Evolutionary conservation across 805 yeast species (phyloP), one percentile per base, ranked within the genome.

Genomic region (Zygotorulaspora florentina): DNA sequence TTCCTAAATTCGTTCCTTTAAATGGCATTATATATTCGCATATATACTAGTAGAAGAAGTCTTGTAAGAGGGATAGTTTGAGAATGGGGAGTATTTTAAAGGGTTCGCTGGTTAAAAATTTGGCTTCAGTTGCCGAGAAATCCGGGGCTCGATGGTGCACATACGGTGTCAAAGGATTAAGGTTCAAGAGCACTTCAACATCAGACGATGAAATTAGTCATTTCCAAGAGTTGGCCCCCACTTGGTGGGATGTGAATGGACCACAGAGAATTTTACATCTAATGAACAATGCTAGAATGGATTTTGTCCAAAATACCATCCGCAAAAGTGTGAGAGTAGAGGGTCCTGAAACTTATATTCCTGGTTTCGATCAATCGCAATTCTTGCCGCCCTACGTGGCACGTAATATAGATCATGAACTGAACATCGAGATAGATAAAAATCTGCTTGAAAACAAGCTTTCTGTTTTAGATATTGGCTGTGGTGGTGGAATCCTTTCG

Each of bases 181-280:
- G 51, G 26, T 31, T 25, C 26, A 48, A 45, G 45, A 43, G 47
- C 39, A 49, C 53, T 4, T 37, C 46, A 29, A 48, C 62, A 8
- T 56, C 66, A 2, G 69, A 68, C 7, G 79, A 81, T 5, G 98
- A 91, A 61, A 72, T 83, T 64, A 67, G 75, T 8, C 98, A 93
- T 65, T 93, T 93, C 67, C 81, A 86, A 55, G 79, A 83, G 28
- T 72, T 93, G 37, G 99, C 99, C 1, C 73, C 84, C n/a, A 67
- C 87, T n/a, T 93, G 99, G 99, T 93, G 99, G 99, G 96, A 93
- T 57, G 81, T 86, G 11, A 68, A 81, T 52, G 99, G 99, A 0
- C 85, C 97, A 1, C 98, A 93, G 62, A 71, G 99, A 33, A 87
- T 93, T 45, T 74, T 93, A 35, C 98, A 93, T 67, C 86, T 89